phyloP scores from a whole-genome alignment of 2,329 filamentous ascomycete genomes.

The Zymoseptoria passerinii region DNA sequence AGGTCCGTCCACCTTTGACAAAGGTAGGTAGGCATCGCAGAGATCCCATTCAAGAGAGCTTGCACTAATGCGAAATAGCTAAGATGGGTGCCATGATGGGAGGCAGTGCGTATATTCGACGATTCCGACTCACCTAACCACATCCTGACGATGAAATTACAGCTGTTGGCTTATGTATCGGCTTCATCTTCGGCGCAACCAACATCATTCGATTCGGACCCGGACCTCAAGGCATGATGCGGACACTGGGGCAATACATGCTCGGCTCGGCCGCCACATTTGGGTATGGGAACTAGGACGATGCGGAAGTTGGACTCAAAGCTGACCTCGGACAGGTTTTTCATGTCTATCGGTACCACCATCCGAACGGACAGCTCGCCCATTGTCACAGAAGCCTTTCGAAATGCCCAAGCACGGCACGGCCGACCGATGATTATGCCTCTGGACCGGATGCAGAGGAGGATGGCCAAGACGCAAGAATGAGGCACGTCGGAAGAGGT shows the following conservation, averaged over 20 bases:
- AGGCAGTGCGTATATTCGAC: conserved; percentile 59
- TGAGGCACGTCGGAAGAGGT: conserved; percentile 1
- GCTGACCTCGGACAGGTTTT: conserved; percentile 52
- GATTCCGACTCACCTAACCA: not conserved
- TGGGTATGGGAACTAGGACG: conserved; percentile 52
- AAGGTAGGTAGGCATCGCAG: conserved; percentile 50
- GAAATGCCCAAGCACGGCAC: conserved; percentile 51
- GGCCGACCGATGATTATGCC: conserved; percentile 63
- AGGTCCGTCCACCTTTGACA: conserved; percentile 62
- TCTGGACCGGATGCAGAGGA: conserved; percentile 29
- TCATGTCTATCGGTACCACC: conserved; percentile 97
- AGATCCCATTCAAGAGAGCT: not conserved
- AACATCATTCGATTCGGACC: conserved; percentile 95
- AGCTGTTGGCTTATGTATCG: conserved; percentile 95
- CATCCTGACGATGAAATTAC: not conserved
- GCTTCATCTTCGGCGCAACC: conserved; percentile 88
- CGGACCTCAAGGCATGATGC: conserved; percentile 85
- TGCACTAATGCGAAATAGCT: conserved; percentile 45
- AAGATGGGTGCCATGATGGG: conserved; percentile 99
- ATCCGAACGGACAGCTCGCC: conserved; percentile 85
- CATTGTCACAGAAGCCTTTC: conserved; percentile 66
- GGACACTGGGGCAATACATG: conserved; percentile 96
- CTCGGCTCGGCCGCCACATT: conserved; percentile 89
- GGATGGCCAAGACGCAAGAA: conserved; percentile 2
- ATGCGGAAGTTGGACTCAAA: not conserved